Conservation (phyloP, 495 filamentous ascomycete genomes). For the Penicillium robsamsonii region DNA sequence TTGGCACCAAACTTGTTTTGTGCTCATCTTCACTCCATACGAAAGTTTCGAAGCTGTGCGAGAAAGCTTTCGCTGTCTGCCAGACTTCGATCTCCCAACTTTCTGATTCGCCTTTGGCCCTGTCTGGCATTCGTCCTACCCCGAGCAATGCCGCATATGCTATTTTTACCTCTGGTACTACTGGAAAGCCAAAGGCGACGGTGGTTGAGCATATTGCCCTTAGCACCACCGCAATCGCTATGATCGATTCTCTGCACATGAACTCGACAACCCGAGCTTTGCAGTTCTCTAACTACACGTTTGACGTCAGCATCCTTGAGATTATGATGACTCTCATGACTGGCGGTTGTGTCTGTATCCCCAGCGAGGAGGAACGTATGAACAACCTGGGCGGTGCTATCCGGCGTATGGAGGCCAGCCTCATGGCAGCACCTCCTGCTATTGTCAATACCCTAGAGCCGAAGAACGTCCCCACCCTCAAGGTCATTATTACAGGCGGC, state of each 20-base stretch:
- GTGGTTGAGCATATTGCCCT: slow-evolving; percentile 45
- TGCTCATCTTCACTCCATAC: slow-evolving; percentile 34
- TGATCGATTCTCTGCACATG: slow-evolving; percentile 43
- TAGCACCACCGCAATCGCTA: slow-evolving; percentile 32
- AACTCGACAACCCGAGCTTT: slow-evolving; percentile 54
- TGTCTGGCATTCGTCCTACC: slow-evolving; percentile 15
- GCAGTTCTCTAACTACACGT: slow-evolving; percentile 68
- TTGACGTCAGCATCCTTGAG: slow-evolving; percentile 65
- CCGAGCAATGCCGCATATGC: slow-evolving; percentile 43
- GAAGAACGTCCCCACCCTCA: slow-evolving; percentile 46
- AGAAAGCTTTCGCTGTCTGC: slow-evolving; percentile 31
- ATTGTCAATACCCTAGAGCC: slow-evolving; percentile 50
- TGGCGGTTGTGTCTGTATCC: slow-evolving; percentile 65
- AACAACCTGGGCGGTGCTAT: slow-evolving; percentile 46
- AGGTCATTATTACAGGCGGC: slow-evolving; percentile 51
- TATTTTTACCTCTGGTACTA: slow-evolving; percentile 52
- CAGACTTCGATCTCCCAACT: slow-evolving; percentile 31
- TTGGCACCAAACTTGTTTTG: slow-evolving; percentile 39
- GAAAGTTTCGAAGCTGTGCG: slow-evolving; percentile 33
- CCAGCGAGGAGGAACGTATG: slow-evolving; percentile 56
- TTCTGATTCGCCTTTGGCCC: slow-evolving; percentile 20
- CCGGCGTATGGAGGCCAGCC: slow-evolving; percentile 40
- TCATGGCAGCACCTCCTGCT: slow-evolving; percentile 41
- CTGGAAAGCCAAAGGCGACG: slow-evolving; percentile 51
- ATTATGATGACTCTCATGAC: slow-evolving; percentile 62